Conservation (phyloP, 148 eudicot genomes). For the Persicaria tinctoria region DNA sequence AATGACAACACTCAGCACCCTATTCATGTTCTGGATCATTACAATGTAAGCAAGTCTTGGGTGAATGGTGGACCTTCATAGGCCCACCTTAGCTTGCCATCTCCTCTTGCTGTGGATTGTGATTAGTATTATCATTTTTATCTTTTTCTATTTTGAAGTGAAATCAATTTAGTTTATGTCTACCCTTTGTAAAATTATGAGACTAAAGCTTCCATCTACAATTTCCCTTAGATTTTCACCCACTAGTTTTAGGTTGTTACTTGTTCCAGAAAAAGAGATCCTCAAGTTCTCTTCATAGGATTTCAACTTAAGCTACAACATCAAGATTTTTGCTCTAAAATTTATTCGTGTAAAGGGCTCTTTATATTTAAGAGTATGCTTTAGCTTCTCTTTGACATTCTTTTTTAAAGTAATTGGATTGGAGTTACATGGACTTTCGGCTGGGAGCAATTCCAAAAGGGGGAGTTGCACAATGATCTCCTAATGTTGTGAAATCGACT, state of each 20-base stretch:
- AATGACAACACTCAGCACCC: conserved; percentile 24
- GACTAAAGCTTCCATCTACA: conserved; percentile 1
- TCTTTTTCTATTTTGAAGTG: background rate
- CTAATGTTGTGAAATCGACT: background rate
- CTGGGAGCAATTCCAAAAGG: background rate
- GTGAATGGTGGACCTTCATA: background rate
- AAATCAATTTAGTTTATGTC: background rate
- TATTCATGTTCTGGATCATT: conserved; percentile 42
- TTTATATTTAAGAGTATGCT: background rate
- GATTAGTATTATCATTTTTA: background rate
- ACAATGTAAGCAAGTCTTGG: conserved; percentile 46
- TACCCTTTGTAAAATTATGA: background rate
- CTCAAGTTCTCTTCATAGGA: background rate
- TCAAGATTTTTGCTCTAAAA: background rate
- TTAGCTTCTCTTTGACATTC: background rate
- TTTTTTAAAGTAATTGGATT: background rate
- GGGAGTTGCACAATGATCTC: background rate
- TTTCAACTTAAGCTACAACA: background rate
- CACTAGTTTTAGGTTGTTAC: background rate
- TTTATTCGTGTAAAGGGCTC: background rate
- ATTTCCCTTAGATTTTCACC: background rate
- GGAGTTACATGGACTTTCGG: background rate
- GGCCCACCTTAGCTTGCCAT: background rate
- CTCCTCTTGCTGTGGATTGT: background rate
- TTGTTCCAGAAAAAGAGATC: background rate